Percentiles rank a stretch among this genome's conserved stretches.
These are phyloP conservation scores for Stereum hirsutum DNA, from an alignment of 1,284 basidiomycete species.

Conservation along the genomic window DNA sequence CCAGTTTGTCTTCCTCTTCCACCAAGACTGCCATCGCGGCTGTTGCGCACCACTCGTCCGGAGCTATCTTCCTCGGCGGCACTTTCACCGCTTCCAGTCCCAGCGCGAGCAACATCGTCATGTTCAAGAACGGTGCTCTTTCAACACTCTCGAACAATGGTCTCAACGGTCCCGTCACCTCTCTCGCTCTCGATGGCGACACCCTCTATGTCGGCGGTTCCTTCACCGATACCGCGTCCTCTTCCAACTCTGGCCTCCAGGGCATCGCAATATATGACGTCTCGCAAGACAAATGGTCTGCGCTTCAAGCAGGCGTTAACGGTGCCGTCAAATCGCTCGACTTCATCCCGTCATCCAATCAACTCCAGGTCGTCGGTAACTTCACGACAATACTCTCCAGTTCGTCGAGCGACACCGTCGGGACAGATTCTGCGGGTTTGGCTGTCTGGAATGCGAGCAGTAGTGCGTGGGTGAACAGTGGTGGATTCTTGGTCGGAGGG, in stretches of 20 bases:
- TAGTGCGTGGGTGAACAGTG: constrained; percentile 61
- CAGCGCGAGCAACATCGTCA: constrained; percentile 64
- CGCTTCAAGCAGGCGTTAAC: constrained; percentile 71
- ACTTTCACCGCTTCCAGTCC: constrained; percentile 57
- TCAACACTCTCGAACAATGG: constrained; percentile 49
- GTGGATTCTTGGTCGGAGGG: constrained; percentile 67
- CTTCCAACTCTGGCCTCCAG: constrained; percentile 45
- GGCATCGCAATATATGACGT: constrained; percentile 77
- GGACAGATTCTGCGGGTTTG: constrained; percentile 51
- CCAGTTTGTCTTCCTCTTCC: constrained; percentile 22
- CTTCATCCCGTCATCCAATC: constrained; percentile 28
- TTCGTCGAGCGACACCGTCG: constrained; percentile 23
- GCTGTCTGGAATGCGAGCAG: constrained; percentile 69
- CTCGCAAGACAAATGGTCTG: constrained; percentile 53
- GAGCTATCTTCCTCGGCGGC: constrained; percentile 70
- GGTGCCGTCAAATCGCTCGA: constrained; percentile 62
- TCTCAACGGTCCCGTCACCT: constrained; percentile 69
- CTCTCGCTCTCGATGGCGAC: constrained; percentile 50
- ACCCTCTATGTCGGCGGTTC: constrained; percentile 79
- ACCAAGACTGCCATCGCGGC: constrained; percentile 35
- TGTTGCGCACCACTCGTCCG: constrained; percentile 57
- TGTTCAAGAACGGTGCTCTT: constrained; percentile 55
- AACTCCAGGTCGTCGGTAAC: constrained; percentile 65
- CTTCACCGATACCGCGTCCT: constrained; percentile 63
- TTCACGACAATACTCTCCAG: constrained; percentile 52